phyloP scores from a whole-genome alignment of 192 early-diverging fungal genomes.

The Oehlia diaphana region DNA sequence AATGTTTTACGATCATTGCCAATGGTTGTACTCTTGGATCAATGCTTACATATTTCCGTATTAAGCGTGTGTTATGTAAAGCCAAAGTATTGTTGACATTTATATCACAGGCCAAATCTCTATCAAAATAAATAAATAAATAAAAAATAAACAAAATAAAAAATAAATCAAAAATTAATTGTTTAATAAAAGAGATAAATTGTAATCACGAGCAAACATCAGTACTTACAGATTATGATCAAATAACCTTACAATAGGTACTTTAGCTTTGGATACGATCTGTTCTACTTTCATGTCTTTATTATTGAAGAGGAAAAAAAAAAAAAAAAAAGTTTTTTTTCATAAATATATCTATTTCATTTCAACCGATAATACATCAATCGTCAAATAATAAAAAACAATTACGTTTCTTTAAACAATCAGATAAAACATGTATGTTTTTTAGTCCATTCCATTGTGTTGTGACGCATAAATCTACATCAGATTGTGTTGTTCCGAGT shows the following conservation, averaged over 20 bases:
- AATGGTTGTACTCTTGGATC: slow-evolving; percentile 88
- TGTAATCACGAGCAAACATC: no score
- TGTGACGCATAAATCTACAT: slow-evolving; percentile 93
- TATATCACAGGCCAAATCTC: slow-evolving; percentile 82
- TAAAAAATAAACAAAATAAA: background rate
- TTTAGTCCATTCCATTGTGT: slow-evolving; percentile 77
- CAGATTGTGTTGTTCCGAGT: slow-evolving; percentile 77
- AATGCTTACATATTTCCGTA: slow-evolving; percentile 85
- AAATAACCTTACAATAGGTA: slow-evolving; percentile 91
- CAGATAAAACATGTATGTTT: slow-evolving; percentile 74
- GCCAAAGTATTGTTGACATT: slow-evolving; percentile 94
- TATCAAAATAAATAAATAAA: slow-evolving; percentile 19
- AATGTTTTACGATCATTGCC: slow-evolving; percentile 92
- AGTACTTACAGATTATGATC: slow-evolving; percentile 76
- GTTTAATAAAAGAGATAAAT: no score
- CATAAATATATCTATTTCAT: background rate
- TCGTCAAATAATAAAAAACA: background rate
- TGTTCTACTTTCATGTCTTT: slow-evolving; percentile 77
- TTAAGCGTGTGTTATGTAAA: slow-evolving; percentile 85
- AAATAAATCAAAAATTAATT: no score
- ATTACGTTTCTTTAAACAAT: slow-evolving; percentile 69
- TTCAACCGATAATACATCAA: background rate
- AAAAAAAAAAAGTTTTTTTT: slow-evolving; percentile 4
- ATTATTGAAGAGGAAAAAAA: slow-evolving; percentile 12
- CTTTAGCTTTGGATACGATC: slow-evolving; percentile 83